Evolutionary conservation across 129 eudicot genomes (phyloP).

Genomic region (Flaveria robusta): DNA sequence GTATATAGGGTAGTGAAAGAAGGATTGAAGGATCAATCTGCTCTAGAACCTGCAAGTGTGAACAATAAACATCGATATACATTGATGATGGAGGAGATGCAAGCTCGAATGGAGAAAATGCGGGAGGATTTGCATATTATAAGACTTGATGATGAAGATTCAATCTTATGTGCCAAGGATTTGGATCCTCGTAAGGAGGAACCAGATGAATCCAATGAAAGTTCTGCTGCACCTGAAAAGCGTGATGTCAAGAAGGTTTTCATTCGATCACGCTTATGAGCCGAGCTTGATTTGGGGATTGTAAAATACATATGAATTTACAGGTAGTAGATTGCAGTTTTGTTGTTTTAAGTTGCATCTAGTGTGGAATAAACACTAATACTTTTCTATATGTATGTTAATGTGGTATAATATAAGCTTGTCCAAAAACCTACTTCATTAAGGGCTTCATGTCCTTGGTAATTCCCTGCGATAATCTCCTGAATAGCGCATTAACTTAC

Average conservation of each 20-base stretch:
- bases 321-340: slow-evolving; percentile 33
- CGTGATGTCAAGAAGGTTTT: slow-evolving; percentile 51
- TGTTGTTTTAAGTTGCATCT: slow-evolving; percentile 34
- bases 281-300: slow-evolving; percentile 12
- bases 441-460: not conserved
- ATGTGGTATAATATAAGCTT: slow-evolving; percentile 10
- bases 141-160: slow-evolving; percentile 44
- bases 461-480: no score
- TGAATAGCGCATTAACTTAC: no score
- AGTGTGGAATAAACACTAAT: slow-evolving; percentile 26
- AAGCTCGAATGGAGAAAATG: slow-evolving; percentile 70
- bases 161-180: slow-evolving; percentile 40
- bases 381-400: slow-evolving; percentile 1
- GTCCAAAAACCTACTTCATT: not conserved
- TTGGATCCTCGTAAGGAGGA: slow-evolving; percentile 51
- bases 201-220: slow-evolving; percentile 51
- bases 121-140: slow-evolving; percentile 52
- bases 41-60: slow-evolving; percentile 32
- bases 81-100: slow-evolving; percentile 65
- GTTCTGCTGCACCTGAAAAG: slow-evolving; percentile 21
- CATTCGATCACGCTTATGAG: slow-evolving; percentile 73
- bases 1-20: slow-evolving; percentile 60
- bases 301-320: slow-evolving; percentile 19
- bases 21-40: slow-evolving; percentile 47
- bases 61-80: slow-evolving; percentile 44